These are phyloP conservation scores for Starmerella khaoyaiensis DNA, from an alignment of 805 yeast species.

Conservation along the genomic window DNA sequence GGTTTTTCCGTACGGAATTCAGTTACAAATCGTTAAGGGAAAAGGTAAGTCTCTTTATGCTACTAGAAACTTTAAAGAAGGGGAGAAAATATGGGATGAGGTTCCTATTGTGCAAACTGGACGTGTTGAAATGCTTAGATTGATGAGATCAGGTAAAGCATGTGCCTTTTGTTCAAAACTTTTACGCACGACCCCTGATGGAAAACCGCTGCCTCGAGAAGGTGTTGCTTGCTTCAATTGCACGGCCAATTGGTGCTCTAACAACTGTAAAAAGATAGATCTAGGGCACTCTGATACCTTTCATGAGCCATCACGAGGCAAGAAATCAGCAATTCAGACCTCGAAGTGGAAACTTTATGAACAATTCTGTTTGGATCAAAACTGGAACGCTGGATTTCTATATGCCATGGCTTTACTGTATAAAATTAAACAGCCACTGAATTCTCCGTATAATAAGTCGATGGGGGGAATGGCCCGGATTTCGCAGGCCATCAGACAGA, in stretches of 20 bases:
- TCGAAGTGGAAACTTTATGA: slow-evolving; percentile 42
- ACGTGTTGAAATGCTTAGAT: slow-evolving; percentile 49
- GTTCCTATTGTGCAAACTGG: slow-evolving; percentile 48
- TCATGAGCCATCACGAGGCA: slow-evolving; percentile 32
- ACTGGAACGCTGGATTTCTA: slow-evolving; percentile 59
- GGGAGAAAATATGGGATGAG: slow-evolving; percentile 51
- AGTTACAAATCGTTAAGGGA: slow-evolving; percentile 37
- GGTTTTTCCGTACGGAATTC: slow-evolving; percentile 31
- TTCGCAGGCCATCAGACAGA: slow-evolving; percentile 51
- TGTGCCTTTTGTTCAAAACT: slow-evolving; percentile 62
- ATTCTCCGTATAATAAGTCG: slow-evolving; percentile 27
- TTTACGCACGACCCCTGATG: slow-evolving; percentile 25
- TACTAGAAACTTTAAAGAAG: slow-evolving; percentile 34
- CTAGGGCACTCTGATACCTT: slow-evolving; percentile 42
- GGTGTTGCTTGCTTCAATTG: slow-evolving; percentile 44
- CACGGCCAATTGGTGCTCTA: slow-evolving; percentile 58
- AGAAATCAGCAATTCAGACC: slow-evolving; percentile 25
- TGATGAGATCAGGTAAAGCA: slow-evolving; percentile 49
- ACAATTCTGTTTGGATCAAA: slow-evolving; percentile 47
- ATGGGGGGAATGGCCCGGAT: slow-evolving; percentile 55
- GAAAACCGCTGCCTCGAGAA: slow-evolving; percentile 19
- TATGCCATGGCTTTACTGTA: slow-evolving; percentile 45
- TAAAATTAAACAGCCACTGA: slow-evolving; percentile 13
- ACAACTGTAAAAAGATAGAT: slow-evolving; percentile 44
- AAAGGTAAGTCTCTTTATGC: slow-evolving; percentile 55